These are phyloP conservation scores for Coprinopsis sp. DNA, from an alignment of 768 basidiomycete species.

Conservation along the genomic window DNA sequence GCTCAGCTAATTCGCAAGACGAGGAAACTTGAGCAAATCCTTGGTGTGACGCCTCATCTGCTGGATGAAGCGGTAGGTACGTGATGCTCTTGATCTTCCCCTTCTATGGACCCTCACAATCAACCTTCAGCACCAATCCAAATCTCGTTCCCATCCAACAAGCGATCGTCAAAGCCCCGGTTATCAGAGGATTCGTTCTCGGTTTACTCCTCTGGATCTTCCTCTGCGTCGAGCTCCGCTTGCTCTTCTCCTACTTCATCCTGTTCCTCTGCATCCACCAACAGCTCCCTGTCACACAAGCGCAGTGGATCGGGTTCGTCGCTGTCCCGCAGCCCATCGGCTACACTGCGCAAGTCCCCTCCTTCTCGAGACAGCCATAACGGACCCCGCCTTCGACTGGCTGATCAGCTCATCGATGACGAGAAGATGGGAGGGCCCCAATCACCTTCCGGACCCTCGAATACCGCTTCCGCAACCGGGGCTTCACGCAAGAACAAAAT, in stretches of 20 bases:
- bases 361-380: too few relatives aligned
- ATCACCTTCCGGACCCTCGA: slow-evolving; percentile 21
- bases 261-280: slow-evolving; percentile 11
- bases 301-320: slow-evolving; percentile 3
- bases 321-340: neutral
- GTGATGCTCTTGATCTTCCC: neutral
- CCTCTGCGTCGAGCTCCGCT: too few relatives aligned
- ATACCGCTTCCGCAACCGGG: slow-evolving; percentile 37
- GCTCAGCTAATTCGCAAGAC: slow-evolving; percentile 51
- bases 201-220: slow-evolving; percentile 20
- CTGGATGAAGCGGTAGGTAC: slow-evolving; percentile 34
- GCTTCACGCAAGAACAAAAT: slow-evolving; percentile 51
- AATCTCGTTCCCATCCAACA: slow-evolving; percentile 15
- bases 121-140: slow-evolving; percentile 18
- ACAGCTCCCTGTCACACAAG: neutral
- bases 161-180: slow-evolving; percentile 10
- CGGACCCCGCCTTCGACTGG: too few relatives aligned
- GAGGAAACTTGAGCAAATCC: slow-evolving; percentile 53
- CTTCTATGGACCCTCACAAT: slow-evolving; percentile 1
- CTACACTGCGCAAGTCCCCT: neutral
- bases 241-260: too few relatives aligned
- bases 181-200: slow-evolving; percentile 21
- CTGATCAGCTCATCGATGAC: neutral
- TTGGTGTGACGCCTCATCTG: slow-evolving; percentile 58
- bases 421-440: neutral